Base-by-base conservation (phyloP, 352 stramenopile species). In the Globisporangium paroecandrum region DNA sequence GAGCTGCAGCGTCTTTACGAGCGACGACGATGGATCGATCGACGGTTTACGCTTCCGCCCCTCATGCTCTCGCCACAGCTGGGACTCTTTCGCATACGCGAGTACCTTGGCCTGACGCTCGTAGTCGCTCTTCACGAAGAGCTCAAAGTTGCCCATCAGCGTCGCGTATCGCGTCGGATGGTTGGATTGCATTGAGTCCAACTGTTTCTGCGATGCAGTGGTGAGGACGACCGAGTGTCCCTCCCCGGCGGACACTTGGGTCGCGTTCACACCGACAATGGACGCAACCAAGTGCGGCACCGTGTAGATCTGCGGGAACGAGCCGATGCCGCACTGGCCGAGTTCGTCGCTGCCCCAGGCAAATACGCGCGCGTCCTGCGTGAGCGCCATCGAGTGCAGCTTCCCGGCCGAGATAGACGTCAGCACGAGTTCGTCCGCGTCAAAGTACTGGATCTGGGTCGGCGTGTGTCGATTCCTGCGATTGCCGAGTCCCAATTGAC, bases 241-340 rank as follows among this genome's bases (percentile, higher is more conserved):
- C 12, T 84, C 73, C 8, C 81, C 83, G n/a, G 76, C 77, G 6
- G 69, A 69, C 8, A 89, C 22, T 56, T 93, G 85, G 6, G 73
- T 80, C 10, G 87, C 79, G 9, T 76, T 73, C 12, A 90, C 71
- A 6, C 85, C 85, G n/a, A 89, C 66, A 6, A 83, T 67, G 18
- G 85, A 90, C 2, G 65, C 62, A 4, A 91, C 85, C 32, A 93
- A 72, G 60, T 90, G 83, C 1, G 85, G 85, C n/a, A 90, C 60
- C 0, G 79, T 93, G 66, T 93, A 93, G 36, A 90, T 78, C 65
- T 93, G 83, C 25, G 85, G 81, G 65, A 83, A 90, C n/a, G 77
- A 71, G 1, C 74, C 77, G 38, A 93, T 58, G 51, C 85, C 83
- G 47, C 85, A 93, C 71, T 93, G 85, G 13, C 85, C 82, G 34